Conservation (phyloP, 441 rosid genomes). For the Raphanus hybrid region DNA sequence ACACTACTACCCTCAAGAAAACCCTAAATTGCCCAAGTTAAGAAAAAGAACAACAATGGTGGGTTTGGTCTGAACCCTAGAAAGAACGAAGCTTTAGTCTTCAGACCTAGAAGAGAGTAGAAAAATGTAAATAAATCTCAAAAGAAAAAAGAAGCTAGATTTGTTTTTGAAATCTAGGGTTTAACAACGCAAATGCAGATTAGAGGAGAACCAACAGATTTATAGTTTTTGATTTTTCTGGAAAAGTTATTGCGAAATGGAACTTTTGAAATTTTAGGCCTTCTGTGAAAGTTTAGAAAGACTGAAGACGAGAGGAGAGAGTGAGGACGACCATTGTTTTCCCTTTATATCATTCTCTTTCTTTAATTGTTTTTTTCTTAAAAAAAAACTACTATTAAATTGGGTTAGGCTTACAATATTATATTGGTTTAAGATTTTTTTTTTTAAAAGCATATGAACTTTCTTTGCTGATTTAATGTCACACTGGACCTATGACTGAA, state of each 20-base stretch:
- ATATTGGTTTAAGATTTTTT: constrained; percentile 15
- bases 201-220: constrained; percentile 44
- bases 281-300: constrained; percentile 28
- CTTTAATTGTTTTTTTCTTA: neutral
- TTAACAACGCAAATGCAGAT: constrained; percentile 50
- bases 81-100: neutral
- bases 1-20: constrained; percentile 30
- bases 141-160: constrained; percentile 53
- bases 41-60: constrained; percentile 33
- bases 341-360: constrained; percentile 28
- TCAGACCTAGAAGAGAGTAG: too few relatives aligned
- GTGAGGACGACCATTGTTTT: constrained; percentile 34
- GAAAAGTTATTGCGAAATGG: constrained; percentile 12
- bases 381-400: neutral
- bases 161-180: constrained; percentile 67
- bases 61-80: constrained; percentile 42
- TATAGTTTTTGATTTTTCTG: constrained; percentile 35
- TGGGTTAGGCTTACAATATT: constrained; percentile 13
- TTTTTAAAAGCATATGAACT: constrained; percentile 26
- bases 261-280: constrained; percentile 30
- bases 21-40: constrained; percentile 32
- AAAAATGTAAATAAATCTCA: neutral
- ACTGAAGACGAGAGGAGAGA: constrained; percentile 30
- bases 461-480: constrained; percentile 21
- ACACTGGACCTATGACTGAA: constrained; percentile 22